Percentiles rank a stretch among this genome's conserved stretches.
phyloP scores from a whole-genome alignment of 805 yeast species.

The Saturnispora dispora region DNA sequence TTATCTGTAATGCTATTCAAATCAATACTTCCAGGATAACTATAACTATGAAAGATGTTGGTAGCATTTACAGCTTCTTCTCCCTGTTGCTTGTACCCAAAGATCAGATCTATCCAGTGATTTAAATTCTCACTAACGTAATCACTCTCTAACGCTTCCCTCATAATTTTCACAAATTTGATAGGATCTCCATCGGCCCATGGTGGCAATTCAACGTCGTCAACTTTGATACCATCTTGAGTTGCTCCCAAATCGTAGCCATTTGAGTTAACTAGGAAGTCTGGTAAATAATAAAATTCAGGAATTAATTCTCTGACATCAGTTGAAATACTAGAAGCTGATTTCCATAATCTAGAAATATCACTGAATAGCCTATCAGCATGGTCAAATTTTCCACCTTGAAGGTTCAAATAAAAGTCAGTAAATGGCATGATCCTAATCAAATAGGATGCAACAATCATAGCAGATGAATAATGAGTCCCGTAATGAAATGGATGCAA shows the following conservation, averaged over 20 bases:
- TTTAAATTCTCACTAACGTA: constrained; percentile 70
- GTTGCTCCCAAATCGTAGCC: constrained; percentile 59
- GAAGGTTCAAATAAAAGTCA: constrained; percentile 65
- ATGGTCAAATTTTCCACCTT: constrained; percentile 84
- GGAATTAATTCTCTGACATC: constrained; percentile 86
- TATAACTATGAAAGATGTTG: constrained; percentile 76
- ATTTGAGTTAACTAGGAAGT: constrained; percentile 59
- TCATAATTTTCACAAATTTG: constrained; percentile 60
- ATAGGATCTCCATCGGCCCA: constrained; percentile 80
- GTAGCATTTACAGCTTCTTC: constrained; percentile 52
- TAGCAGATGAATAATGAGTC: constrained; percentile 87
- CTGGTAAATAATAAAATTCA: constrained; percentile 77
- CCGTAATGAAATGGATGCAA: constrained; percentile 82
- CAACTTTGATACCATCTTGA: constrained; percentile 49
- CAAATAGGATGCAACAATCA: constrained; percentile 79
- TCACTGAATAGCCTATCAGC: constrained; percentile 78
- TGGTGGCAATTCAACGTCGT: constrained; percentile 63
- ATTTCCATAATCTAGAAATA: constrained; percentile 67
- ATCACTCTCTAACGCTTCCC: constrained; percentile 78
- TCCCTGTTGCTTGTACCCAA: constrained; percentile 77
- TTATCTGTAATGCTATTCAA: constrained; percentile 67
- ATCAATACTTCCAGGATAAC: constrained; percentile 78
- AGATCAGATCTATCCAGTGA: constrained; percentile 78
- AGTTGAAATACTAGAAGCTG: constrained; percentile 69
- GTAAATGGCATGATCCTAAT: constrained; percentile 76